Evolutionary conservation across 352 stramenopile genomes (phyloP), one percentile per base, ranked within the genome.

Genomic region (Globisporangium apiculatum): DNA sequence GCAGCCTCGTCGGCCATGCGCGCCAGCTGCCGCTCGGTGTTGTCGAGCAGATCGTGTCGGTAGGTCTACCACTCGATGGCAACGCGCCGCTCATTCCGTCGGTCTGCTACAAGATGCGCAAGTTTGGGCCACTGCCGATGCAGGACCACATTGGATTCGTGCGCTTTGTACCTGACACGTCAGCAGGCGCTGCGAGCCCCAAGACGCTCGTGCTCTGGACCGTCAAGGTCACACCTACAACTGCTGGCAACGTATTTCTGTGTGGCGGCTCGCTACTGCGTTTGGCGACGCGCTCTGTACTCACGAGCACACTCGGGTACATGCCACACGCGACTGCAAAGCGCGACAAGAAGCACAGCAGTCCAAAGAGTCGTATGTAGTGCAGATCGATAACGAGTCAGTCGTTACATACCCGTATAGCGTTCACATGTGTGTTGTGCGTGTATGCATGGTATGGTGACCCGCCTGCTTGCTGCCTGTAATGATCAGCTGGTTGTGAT

Each of bases 11-110:
- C 5, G 82, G 82, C n/a, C 64, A 85, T 55, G 59, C 76, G 51
- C 79, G 78, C 9, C 24, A 57, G 7, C 66, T 74, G 42, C 58
- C 73, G 45, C 60, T 89, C 12, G 77, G 79, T 11, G 71, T 89
- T 36, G 65, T 76, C 56, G 79, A 89, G 53, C 69, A 89, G 53
- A 91, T 91, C 55, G 38, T 91, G 38, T 82, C 73, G 6, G 77
- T 51, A 1, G 82, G 82, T 15, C 24, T 75, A 35, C 75, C 73
- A 10, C n/a, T 5, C 43, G 51, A 52, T 9, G 35, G 41, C 59
- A 71, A 42, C 41, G 65, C 42, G 49, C 65, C 62, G 41, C 49
- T 40, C 59, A 80, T 89, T 62, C 67, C 74, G 14, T 80, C 73
- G 10, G 64, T 89, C 37, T 56, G 64, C 45, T 88, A 88, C 56